These are phyloP conservation scores for Fusarium chlamydosporum DNA, from an alignment of 2,329 filamentous ascomycete genomes.

Conservation along the genomic window DNA sequence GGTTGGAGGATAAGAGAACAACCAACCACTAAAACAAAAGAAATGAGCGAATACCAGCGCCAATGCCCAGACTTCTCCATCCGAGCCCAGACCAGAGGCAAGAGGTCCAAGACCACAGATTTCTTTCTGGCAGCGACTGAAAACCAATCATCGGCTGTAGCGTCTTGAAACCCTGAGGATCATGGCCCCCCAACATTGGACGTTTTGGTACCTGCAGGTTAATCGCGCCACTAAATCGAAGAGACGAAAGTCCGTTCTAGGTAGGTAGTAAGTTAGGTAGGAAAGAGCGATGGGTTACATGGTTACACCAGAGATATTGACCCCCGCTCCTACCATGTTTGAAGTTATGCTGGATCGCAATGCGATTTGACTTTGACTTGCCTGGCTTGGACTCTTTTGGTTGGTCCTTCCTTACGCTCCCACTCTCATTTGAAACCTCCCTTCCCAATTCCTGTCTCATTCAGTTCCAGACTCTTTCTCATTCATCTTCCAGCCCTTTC, in stretches of 20 bases:
- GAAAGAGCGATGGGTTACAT: slow-evolving; percentile 23
- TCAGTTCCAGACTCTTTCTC: slow-evolving; percentile 35
- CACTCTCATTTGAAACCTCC: slow-evolving; percentile 46
- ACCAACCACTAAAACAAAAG: slow-evolving; percentile 36
- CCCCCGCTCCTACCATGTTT: slow-evolving; percentile 38
- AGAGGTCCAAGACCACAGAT: no score
- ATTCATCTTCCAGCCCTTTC: slow-evolving; percentile 41
- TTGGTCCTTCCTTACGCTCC: slow-evolving; percentile 23
- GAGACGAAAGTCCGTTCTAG: slow-evolving; percentile 2
- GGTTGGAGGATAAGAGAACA: slow-evolving; percentile 42
- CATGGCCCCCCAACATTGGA: slow-evolving; percentile 31
- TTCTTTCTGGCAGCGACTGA: background rate
- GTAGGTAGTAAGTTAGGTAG: background rate
- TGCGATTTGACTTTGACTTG: slow-evolving; percentile 28
- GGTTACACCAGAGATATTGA: slow-evolving; percentile 39
- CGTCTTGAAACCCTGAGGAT: slow-evolving; percentile 16
- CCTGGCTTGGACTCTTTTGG: slow-evolving; percentile 3
- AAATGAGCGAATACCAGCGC: slow-evolving; percentile 21
- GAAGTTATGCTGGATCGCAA: slow-evolving; percentile 28
- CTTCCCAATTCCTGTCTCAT: slow-evolving; percentile 24
- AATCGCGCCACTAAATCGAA: slow-evolving; percentile 38
- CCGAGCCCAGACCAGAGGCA: slow-evolving; percentile 6
- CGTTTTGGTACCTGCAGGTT: slow-evolving; percentile 45
- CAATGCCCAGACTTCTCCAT: slow-evolving; percentile 21
- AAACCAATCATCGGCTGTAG: slow-evolving; percentile 26